phyloP scores from a whole-genome alignment of 352 stramenopile genomes.

The Phytopythium montanum region DNA sequence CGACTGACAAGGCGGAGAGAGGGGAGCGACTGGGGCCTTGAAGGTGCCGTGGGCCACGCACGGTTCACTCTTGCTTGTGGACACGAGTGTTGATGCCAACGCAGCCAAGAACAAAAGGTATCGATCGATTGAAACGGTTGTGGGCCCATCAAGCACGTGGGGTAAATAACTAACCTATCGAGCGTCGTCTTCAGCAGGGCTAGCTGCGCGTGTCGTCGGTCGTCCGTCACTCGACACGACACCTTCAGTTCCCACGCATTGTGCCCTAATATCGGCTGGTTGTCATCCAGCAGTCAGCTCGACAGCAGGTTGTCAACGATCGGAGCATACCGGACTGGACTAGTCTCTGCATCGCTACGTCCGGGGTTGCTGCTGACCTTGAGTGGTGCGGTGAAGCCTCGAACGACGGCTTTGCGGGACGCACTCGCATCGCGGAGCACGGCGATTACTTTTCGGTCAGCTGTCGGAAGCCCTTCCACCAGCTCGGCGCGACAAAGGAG shows the following conservation, averaged over 20 bases:
- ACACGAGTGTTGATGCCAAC: neutral
- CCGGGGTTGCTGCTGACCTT: neutral
- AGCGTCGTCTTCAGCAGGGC: neutral
- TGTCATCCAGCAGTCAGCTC: neutral
- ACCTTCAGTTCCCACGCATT: neutral
- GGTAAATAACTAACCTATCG: constrained; percentile 7
- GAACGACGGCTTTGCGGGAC: neutral
- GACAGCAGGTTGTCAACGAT: neutral
- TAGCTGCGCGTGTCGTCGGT: neutral
- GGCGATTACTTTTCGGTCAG: constrained; percentile 90
- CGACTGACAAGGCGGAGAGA: neutral
- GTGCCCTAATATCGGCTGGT: neutral
- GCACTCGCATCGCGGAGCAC: neutral
- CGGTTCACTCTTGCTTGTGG: neutral
- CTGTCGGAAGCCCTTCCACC: constrained; percentile 91
- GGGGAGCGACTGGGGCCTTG: neutral
- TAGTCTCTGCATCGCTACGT: no score
- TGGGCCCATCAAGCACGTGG: neutral
- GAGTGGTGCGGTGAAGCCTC: neutral
- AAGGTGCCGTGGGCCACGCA: neutral
- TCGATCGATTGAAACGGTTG: neutral
- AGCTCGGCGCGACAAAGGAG: constrained; percentile 70
- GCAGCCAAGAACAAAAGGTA: neutral
- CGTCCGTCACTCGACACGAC: neutral
- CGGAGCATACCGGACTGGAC: neutral